These are phyloP conservation scores for Penicillium sp. DNA, from an alignment of 2,329 filamentous ascomycete genomes.

Conservation along the genomic window DNA sequence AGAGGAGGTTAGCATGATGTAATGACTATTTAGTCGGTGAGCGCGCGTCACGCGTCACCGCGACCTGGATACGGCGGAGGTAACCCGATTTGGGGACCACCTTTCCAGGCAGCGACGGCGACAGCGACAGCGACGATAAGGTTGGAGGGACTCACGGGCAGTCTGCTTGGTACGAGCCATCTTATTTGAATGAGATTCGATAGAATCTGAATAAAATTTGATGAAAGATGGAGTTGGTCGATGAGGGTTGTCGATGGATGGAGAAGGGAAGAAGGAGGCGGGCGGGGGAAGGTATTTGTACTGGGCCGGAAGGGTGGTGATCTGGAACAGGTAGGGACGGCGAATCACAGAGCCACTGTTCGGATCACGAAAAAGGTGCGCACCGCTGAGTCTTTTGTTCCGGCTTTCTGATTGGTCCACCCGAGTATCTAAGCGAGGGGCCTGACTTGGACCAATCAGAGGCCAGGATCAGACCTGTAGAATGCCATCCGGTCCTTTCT, in stretches of 20 bases:
- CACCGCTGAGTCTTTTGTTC: slow-evolving; percentile 27
- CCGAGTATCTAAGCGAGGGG: slow-evolving; percentile 35
- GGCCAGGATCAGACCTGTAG: slow-evolving; percentile 37
- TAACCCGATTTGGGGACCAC: neutral
- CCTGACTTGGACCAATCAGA: slow-evolving; percentile 32
- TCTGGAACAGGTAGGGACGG: slow-evolving; percentile 25
- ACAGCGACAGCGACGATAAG: slow-evolving; percentile 17
- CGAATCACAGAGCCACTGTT: slow-evolving; percentile 18
- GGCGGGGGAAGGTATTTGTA: slow-evolving; percentile 45
- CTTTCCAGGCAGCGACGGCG: slow-evolving; percentile 15
- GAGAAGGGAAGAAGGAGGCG: slow-evolving; percentile 37
- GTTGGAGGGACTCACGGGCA: slow-evolving; percentile 46
- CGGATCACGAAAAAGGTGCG: slow-evolving; percentile 27
- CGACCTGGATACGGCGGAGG: neutral
- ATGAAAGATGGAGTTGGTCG: slow-evolving; percentile 31
- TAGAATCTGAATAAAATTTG: slow-evolving; percentile 29
- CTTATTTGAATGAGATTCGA: slow-evolving; percentile 27
- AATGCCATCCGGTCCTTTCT: slow-evolving; percentile 25
- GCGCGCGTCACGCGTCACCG: slow-evolving; percentile 16
- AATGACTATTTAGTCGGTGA: slow-evolving; percentile 8
- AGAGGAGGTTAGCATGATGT: slow-evolving; percentile 31
- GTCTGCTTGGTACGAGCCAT: slow-evolving; percentile 56
- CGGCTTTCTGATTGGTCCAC: slow-evolving; percentile 21
- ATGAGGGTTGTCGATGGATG: slow-evolving; percentile 32
- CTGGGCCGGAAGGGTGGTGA: slow-evolving; percentile 34